Base-by-base conservation (phyloP, 2,329 filamentous ascomycete genomes). In the Paracamarosporium sp. region DNA sequence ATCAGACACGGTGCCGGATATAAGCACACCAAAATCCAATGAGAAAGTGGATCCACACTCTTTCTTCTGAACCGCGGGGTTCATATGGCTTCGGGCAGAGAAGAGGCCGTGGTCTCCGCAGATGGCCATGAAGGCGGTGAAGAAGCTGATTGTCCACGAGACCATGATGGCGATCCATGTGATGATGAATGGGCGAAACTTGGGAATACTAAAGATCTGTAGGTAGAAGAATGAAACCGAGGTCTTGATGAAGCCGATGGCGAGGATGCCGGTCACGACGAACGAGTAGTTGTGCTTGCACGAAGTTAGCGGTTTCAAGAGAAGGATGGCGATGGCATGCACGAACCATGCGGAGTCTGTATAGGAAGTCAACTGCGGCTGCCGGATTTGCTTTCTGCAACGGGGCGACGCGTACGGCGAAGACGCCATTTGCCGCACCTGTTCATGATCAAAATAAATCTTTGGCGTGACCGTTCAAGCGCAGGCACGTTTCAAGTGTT, bases 181-280 rank as follows among this genome's bases (percentile, higher is more conserved):
- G 13, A 55, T 24, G 25, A 59, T 25, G 13, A 55, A 41, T 27
- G 27, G 30, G 20, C 56, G 51, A 25, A 35, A 59, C 17, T 55
- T 59, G 17, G 36, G 36, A 22, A 51, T 22, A 5, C 44, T 25
- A 24, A 59, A 59, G 24, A 55, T 50, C 27, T 59, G 56, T 7
- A 50, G 31, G 35, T 59, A 59, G 28, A 55, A 59, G 27, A 59
- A 55, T 12, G 51, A 55, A 5, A 59, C 56, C 13, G 56, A 59
- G 17, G 30, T 51, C 25, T 59, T 59, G 45, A 59, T 41, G 31
- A 59, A 31, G 3, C 56, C 56, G 13, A 41, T 45, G 24, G 41
- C 51, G 11, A 54, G 27, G 17, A 54, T 46, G 20, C 51, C 51
- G 20, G 40, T 46, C 4, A 54, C 40, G 25, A 54, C n/a, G 41